A percentile compares a stretch with the other conserved stretches of the same genome.
phyloP scores from a whole-genome alignment of 257 asterid genomes.

The Apocynum venetum region DNA sequence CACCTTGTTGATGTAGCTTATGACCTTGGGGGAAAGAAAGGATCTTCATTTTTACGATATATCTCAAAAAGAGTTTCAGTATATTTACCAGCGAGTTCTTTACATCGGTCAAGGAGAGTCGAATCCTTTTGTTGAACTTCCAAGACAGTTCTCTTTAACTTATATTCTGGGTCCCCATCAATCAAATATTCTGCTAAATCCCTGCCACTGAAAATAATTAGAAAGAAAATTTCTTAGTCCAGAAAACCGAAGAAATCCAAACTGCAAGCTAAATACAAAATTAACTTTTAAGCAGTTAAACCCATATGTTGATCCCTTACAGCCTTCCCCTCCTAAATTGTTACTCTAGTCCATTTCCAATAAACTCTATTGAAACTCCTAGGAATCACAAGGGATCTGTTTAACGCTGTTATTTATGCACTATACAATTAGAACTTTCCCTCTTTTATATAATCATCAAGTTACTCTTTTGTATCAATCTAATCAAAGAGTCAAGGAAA shows the following conservation, averaged over 20 bases:
- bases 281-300: background rate
- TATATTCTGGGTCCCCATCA: background rate
- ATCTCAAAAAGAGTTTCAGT: background rate
- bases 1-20: no score
- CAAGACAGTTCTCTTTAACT: background rate
- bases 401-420: background rate
- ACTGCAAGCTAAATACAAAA: background rate
- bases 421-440: background rate
- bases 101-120: background rate
- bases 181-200: conserved; percentile 3
- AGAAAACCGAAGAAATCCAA: background rate
- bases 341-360: background rate
- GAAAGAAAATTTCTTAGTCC: background rate
- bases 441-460: background rate
- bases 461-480: background rate
- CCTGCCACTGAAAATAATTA: background rate
- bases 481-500: background rate
- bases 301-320: background rate
- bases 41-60: conserved; percentile 4
- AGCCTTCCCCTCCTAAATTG: background rate
- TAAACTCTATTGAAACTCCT: background rate
- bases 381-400: background rate
- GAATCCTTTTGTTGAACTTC: background rate
- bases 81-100: background rate
- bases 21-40: background rate